These are phyloP conservation scores for Aaosphaeria pasadenensis DNA, from an alignment of 2,329 filamentous ascomycete species.

Conservation along the genomic window DNA sequence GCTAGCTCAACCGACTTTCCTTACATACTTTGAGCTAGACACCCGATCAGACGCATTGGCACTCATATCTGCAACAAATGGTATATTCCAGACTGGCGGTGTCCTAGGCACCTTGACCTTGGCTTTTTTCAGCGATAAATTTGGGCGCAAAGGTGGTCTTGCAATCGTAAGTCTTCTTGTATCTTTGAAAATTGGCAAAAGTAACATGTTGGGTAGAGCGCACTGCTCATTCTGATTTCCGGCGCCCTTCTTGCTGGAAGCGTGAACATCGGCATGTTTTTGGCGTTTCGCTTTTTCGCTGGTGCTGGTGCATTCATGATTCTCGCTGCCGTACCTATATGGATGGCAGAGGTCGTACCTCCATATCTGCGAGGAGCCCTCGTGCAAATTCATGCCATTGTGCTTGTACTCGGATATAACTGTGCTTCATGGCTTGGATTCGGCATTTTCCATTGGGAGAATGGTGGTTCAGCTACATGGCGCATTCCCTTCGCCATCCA, in stretches of 20 bases:
- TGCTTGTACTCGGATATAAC: background rate
- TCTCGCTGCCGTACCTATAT: background rate
- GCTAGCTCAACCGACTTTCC: background rate
- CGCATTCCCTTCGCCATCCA: background rate
- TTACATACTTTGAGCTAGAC: constrained; percentile 1
- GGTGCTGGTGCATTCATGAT: background rate
- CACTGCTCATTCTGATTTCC: background rate
- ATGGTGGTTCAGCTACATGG: background rate
- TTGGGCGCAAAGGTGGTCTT: background rate
- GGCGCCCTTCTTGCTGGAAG: background rate
- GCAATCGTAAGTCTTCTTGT: background rate
- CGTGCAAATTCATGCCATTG: background rate
- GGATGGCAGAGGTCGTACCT: background rate
- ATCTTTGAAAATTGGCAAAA: too few relatives aligned
- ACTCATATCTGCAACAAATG: constrained; percentile 1
- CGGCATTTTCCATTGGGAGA: background rate
- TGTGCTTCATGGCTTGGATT: background rate
- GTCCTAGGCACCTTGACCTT: background rate
- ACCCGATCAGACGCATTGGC: background rate
- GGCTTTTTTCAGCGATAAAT: background rate
- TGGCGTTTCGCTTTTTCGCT: background rate
- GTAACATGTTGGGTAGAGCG: too few relatives aligned
- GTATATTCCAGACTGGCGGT: constrained; percentile 3
- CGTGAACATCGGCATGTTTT: background rate
- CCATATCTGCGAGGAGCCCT: background rate